A percentile compares a stretch with the other conserved stretches of the same genome.
Conservation (phyloP, 805 yeast species). For the Kodamaea nitidulidarum region DNA sequence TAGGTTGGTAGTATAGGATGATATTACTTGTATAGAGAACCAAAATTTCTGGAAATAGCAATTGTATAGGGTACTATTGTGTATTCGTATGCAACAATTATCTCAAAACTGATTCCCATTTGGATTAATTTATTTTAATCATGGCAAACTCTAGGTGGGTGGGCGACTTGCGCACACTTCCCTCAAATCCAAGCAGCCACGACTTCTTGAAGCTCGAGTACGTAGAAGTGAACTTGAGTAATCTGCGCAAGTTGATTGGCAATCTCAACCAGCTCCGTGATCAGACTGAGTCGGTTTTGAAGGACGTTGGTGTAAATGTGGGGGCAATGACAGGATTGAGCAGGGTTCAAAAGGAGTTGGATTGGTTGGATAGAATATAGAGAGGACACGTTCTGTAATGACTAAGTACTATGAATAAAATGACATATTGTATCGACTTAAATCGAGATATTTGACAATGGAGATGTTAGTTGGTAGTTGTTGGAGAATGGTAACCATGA, state of each 20-base stretch:
- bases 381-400: not conserved
- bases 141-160: slow-evolving; percentile 17
- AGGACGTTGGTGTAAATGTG: slow-evolving; percentile 11
- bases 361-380: slow-evolving; percentile 16
- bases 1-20: too few species aligned
- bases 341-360: slow-evolving; percentile 19
- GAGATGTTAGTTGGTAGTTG: too few species aligned
- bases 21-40: too few species aligned
- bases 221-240: slow-evolving; percentile 35
- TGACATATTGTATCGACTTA: too few species aligned
- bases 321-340: slow-evolving; percentile 18
- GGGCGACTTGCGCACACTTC: slow-evolving; percentile 28
- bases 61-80: too few species aligned
- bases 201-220: slow-evolving; percentile 34
- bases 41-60: too few species aligned
- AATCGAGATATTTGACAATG: too few species aligned
- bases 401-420: too few species aligned
- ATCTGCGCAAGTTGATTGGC: slow-evolving; percentile 31
- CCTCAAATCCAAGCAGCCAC: slow-evolving; percentile 28
- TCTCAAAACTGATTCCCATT: too few species aligned
- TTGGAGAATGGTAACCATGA: too few species aligned
- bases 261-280: slow-evolving; percentile 15
- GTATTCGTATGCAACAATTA: too few species aligned
- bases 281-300: slow-evolving; percentile 7
- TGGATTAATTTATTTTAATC: not conserved